phyloP scores from a whole-genome alignment of 148 eudicot species.

The Simmondsia chinensis region DNA sequence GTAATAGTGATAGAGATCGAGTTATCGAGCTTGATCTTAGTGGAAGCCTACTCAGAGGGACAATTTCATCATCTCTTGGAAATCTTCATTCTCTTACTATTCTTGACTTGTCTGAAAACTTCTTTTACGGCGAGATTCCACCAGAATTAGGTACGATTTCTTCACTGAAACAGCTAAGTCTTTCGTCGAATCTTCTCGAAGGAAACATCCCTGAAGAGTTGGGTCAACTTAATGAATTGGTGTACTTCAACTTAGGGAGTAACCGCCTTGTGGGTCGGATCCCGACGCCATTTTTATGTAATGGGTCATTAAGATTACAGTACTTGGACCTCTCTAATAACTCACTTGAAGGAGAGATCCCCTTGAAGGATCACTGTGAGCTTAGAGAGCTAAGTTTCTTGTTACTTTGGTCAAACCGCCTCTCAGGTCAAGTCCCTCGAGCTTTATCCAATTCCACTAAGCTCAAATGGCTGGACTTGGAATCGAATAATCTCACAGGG shows the following conservation, averaged over 20 bases:
- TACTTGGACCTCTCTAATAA: constrained; percentile 82
- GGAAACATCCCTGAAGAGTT: constrained; percentile 53
- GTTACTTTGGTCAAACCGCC: constrained; percentile 65
- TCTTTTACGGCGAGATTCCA: constrained; percentile 60
- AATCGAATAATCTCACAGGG: constrained; percentile 51
- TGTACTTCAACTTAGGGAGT: constrained; percentile 59
- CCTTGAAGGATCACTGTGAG: constrained; percentile 43
- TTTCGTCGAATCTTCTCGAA: constrained; percentile 50
- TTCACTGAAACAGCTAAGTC: constrained; percentile 44
- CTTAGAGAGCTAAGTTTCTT: constrained; percentile 46
- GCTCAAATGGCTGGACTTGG: constrained; percentile 68
- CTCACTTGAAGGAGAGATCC: constrained; percentile 57
- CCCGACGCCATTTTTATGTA: constrained; percentile 45
- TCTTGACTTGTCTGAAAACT: constrained; percentile 54
- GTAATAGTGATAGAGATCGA: constrained; percentile 20
- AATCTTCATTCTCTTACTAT: constrained; percentile 35
- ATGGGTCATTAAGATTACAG: constrained; percentile 35
- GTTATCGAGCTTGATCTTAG: constrained; percentile 56
- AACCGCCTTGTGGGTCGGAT: constrained; percentile 50
- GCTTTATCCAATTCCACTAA: constrained; percentile 53
- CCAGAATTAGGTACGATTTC: constrained; percentile 40
- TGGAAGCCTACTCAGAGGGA: constrained; percentile 34
- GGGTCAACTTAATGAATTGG: constrained; percentile 35
- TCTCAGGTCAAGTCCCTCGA: constrained; percentile 46
- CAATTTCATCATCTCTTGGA: constrained; percentile 52